A percentile compares a stretch with the other conserved stretches of the same genome.
Evolutionary conservation across 108 stramenopile species (phyloP).

Genomic region (Nitzschia inconspicua): DNA sequence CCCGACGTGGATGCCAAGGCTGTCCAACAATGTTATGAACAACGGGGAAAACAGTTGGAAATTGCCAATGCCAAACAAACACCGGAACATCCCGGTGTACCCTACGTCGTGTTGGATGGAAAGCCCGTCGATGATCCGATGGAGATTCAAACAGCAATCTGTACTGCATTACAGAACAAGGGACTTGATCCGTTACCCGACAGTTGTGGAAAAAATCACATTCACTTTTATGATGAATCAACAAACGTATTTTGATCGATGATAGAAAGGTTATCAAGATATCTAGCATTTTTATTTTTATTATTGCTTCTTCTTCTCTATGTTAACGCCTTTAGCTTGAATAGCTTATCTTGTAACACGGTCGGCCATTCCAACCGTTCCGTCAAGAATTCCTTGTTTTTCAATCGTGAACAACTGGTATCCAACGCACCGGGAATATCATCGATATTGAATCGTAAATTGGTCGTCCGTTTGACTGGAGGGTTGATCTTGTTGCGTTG

Average conservation of each 20-base stretch:
- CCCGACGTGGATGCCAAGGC: conserved; percentile 3
- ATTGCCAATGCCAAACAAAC: conserved; percentile 29
- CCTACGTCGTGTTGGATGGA: conserved; percentile 35
- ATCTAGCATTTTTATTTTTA: background rate
- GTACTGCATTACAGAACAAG: no score
- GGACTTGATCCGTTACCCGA: no score
- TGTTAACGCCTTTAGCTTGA: conserved; percentile 26
- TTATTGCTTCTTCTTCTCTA: background rate
- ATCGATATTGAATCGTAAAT: conserved; percentile 67
- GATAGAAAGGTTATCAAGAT: background rate
- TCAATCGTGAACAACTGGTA: conserved; percentile 61
- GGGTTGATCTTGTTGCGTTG: conserved; percentile 36
- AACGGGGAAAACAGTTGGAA: conserved; percentile 15
- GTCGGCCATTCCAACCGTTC: conserved; percentile 65
- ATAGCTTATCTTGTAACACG: conserved; percentile 51
- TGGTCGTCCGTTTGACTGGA: background rate
- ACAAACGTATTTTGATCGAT: no score
- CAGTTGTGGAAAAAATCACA: no score
- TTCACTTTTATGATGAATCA: no score
- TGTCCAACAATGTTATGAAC: conserved; percentile 15
- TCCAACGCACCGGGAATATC: conserved; percentile 55
- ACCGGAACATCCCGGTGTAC: conserved; percentile 30
- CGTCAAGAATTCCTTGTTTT: conserved; percentile 57
- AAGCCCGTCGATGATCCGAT: conserved; percentile 7
- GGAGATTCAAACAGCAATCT: conserved; percentile 4